Conservation (phyloP, 1,284 basidiomycete species). For the Puccinia triticina region DNA sequence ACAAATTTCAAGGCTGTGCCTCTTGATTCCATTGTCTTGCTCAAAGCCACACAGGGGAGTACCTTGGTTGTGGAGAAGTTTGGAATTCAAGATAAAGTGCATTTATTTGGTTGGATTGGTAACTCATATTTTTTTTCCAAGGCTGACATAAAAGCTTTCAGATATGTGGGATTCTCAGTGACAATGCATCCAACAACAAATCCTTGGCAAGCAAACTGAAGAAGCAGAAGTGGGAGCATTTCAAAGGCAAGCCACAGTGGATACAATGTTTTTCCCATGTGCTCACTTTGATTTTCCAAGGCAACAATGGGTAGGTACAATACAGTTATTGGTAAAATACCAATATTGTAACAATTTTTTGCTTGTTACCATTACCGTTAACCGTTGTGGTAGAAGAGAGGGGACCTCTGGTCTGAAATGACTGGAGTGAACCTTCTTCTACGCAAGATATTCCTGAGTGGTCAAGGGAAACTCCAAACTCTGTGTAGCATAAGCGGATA, state of each 20-base stretch:
- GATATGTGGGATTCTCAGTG: constrained; percentile 9
- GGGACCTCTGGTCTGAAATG: no score
- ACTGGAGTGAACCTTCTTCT: no score
- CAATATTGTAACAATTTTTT: no score
- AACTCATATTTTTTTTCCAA: not conserved
- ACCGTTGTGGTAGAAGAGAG: no score
- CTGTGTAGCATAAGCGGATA: no score
- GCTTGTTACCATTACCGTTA: no score
- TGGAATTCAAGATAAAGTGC: not conserved
- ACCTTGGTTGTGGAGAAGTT: constrained; percentile 15
- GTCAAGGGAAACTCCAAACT: no score
- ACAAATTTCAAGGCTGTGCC: not conserved
- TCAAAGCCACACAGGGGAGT: constrained; percentile 6
- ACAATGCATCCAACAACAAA: constrained; percentile 9
- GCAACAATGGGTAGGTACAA: no score
- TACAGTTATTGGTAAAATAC: no score
- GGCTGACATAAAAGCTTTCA: not conserved
- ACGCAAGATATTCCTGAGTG: no score
- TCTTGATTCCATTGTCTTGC: not conserved
- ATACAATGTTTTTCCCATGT: not conserved
- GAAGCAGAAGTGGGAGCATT: not conserved
- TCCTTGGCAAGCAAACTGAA: not conserved
- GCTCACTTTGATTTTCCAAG: not conserved
- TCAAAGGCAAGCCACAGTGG: not conserved
- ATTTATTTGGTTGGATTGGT: not conserved